phyloP scores from a whole-genome alignment of 495 filamentous ascomycete species.

The Friedmanniomyces simplex region DNA sequence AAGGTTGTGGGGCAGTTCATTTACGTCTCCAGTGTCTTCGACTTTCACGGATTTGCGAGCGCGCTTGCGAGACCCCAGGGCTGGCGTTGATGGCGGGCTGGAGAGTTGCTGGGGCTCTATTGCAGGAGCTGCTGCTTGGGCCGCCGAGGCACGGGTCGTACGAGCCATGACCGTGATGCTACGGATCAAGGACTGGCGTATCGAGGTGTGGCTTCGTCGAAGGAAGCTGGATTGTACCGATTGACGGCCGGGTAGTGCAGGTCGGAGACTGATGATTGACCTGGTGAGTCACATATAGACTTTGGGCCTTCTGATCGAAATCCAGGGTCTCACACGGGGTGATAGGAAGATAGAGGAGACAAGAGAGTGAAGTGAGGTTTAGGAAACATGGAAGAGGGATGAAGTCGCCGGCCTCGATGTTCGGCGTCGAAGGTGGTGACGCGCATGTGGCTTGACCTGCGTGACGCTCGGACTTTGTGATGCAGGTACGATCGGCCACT shows the following conservation, averaged over 20 bases:
- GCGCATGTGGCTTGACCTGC: neutral
- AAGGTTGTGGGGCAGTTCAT: conserved; percentile 31
- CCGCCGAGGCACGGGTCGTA: conserved; percentile 19
- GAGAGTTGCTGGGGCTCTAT: conserved; percentile 27
- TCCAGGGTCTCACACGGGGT: too few relatives aligned
- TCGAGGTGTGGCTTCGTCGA: neutral
- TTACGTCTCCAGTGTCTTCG: conserved; percentile 25
- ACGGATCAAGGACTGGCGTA: neutral
- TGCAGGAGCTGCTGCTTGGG: conserved; percentile 4
- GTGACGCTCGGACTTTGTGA: neutral
- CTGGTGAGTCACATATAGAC: too few relatives aligned
- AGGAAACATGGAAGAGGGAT: neutral
- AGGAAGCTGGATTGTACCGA: neutral
- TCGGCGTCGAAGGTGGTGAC: neutral
- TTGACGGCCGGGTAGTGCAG: too few relatives aligned
- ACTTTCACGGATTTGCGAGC: conserved; percentile 17
- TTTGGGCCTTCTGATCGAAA: too few relatives aligned
- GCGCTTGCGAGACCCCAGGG: conserved; percentile 21
- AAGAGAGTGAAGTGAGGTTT: too few relatives aligned
- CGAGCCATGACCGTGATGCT: conserved; percentile 6
- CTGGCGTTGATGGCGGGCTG: conserved; percentile 26
- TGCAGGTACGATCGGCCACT: neutral
- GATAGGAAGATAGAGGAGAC: too few relatives aligned
- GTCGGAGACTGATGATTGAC: too few relatives aligned
- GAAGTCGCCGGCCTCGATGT: neutral